These are phyloP conservation scores for Globisporangium apiculatum DNA, from an alignment of 352 stramenopile genomes.

Conservation along the genomic window DNA sequence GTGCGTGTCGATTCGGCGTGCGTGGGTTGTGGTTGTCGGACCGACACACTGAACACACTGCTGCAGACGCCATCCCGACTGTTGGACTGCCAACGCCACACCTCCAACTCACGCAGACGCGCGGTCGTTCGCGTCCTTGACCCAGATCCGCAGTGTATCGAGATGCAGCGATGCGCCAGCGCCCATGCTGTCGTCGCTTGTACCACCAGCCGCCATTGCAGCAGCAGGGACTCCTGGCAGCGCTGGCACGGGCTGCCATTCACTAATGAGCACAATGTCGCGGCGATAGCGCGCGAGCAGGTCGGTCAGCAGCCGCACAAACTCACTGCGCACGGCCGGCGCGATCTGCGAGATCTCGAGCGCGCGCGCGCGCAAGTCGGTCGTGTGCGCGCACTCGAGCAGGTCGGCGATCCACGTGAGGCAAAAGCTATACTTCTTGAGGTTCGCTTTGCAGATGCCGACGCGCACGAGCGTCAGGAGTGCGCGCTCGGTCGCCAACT, in stretches of 20 bases:
- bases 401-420: conserved; percentile 76
- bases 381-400: conserved; percentile 51
- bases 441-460: conserved; percentile 72
- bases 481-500: conserved; percentile 38
- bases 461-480: conserved; percentile 54
- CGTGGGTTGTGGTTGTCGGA: too few species aligned
- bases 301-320: conserved; percentile 52
- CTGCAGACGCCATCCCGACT: too few species aligned
- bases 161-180: conserved; percentile 23
- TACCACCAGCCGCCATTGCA: conserved; percentile 6
- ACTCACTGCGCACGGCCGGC: conserved; percentile 57
- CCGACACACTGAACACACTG: too few species aligned
- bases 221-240: conserved; percentile 7
- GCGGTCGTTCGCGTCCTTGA: conserved; percentile 34
- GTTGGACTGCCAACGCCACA: too few species aligned
- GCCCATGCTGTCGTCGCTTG: conserved; percentile 8
- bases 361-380: conserved; percentile 52
- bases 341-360: conserved; percentile 70
- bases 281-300: conserved; percentile 43
- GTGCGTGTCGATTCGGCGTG: too few species aligned
- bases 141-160: conserved; percentile 68
- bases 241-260: conserved; percentile 49
- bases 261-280: conserved; percentile 65
- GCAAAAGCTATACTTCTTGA: conserved; percentile 81
- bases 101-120: background rate